Evolutionary conservation across 2,329 filamentous ascomycete species (phyloP).

Genomic region (Calonectria honghensis): DNA sequence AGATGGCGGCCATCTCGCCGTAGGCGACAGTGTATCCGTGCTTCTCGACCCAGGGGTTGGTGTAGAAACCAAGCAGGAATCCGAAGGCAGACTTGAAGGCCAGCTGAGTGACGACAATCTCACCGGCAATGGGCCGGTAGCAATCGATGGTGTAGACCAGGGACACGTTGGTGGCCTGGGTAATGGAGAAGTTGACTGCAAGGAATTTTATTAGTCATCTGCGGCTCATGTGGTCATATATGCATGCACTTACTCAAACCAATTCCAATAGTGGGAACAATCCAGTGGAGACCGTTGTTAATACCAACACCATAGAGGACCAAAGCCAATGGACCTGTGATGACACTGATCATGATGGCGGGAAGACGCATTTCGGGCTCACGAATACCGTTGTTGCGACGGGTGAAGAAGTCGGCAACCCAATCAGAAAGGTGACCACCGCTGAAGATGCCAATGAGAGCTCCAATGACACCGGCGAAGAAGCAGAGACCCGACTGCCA

Average conservation of each 20-base stretch:
- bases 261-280: slow-evolving; percentile 48
- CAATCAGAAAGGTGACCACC: slow-evolving; percentile 60
- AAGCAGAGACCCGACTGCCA: slow-evolving; percentile 70
- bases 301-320: slow-evolving; percentile 44
- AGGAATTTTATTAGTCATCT: slow-evolving; percentile 57
- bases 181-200: slow-evolving; percentile 46
- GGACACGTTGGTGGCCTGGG: slow-evolving; percentile 47
- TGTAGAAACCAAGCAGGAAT: slow-evolving; percentile 74
- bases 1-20: slow-evolving; percentile 72
- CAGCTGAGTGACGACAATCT: slow-evolving; percentile 54
- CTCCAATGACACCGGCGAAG: slow-evolving; percentile 66
- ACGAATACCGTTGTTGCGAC: slow-evolving; percentile 60
- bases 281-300: slow-evolving; percentile 46
- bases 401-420: slow-evolving; percentile 59
- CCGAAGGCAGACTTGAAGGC: slow-evolving; percentile 73
- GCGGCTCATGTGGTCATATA: neutral
- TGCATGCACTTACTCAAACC: slow-evolving; percentile 62
- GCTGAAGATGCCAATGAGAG: slow-evolving; percentile 58
- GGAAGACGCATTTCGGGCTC: slow-evolving; percentile 63
- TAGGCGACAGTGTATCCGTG: slow-evolving; percentile 69
- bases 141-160: slow-evolving; percentile 48
- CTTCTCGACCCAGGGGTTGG: slow-evolving; percentile 71
- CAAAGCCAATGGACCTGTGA: slow-evolving; percentile 38
- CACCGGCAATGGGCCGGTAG: slow-evolving; percentile 46
- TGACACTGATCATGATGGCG: slow-evolving; percentile 60